Percentiles rank a stretch among this genome's conserved stretches.
phyloP scores from a whole-genome alignment of 2,329 filamentous ascomycete genomes.

The Colletotrichum paranaense region DNA sequence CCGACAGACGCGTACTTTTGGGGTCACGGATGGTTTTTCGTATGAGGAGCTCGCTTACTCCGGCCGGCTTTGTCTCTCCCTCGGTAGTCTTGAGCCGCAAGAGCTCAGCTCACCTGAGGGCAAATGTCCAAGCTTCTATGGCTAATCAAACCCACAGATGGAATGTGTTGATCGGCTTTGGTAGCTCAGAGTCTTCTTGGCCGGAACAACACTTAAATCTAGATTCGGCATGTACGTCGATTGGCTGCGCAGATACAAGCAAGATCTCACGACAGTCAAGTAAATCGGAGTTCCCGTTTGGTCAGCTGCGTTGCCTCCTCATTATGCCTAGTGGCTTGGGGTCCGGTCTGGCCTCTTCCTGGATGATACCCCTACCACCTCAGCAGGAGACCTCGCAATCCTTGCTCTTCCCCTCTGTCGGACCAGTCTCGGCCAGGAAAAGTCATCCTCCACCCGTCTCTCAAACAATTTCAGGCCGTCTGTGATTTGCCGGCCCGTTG shows the following conservation, averaged over 20 bases:
- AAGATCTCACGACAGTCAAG: background rate
- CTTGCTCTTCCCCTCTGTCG: conserved; percentile 19
- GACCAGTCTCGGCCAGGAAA: conserved; percentile 22
- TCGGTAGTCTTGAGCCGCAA: background rate
- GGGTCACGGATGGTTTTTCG: background rate
- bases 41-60: background rate
- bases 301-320: conserved; percentile 11
- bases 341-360: conserved; percentile 14
- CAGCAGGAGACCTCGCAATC: conserved; percentile 13
- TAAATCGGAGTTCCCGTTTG: background rate
- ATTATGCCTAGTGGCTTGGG: conserved; percentile 15
- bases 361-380: conserved; percentile 18
- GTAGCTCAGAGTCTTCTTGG: background rate
- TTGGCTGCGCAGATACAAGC: background rate
- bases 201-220: background rate
- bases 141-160: background rate
- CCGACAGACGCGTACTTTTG: conserved; percentile 2
- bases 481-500: conserved; percentile 16
- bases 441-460: conserved; percentile 9
- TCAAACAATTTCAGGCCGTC: conserved; percentile 12
- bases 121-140: background rate
- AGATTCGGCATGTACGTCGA: background rate
- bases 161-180: background rate
- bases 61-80: background rate
- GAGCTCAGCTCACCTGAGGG: background rate